These are phyloP conservation scores for Annulohypoxylon bovei DNA, from an alignment of 495 filamentous ascomycete genomes.

Conservation along the genomic window DNA sequence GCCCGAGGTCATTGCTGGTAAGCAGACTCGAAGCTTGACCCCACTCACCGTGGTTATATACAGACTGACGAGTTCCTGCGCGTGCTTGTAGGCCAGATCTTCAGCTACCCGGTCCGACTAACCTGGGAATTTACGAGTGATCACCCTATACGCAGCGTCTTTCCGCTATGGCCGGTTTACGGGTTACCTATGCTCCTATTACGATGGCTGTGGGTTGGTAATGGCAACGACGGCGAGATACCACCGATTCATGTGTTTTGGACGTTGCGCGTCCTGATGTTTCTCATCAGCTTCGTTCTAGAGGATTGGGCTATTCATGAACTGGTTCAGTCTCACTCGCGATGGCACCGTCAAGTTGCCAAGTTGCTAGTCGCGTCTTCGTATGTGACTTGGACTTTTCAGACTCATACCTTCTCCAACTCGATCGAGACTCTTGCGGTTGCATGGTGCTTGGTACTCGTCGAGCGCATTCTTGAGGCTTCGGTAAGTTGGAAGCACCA, in stretches of 20 bases:
- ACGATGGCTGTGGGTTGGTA: conserved; percentile 81
- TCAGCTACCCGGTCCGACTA: conserved; percentile 81
- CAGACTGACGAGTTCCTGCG: conserved; percentile 30
- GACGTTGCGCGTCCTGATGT: conserved; percentile 86
- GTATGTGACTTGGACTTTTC: conserved; percentile 98
- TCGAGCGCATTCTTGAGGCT: conserved; percentile 80
- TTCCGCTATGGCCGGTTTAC: conserved; percentile 95
- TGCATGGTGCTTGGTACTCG: conserved; percentile 88
- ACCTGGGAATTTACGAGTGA: conserved; percentile 96
- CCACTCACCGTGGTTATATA: neutral
- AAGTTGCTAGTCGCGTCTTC: conserved; percentile 88
- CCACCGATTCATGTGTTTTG: conserved; percentile 85
- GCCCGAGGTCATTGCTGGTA: conserved; percentile 96
- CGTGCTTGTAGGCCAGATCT: conserved; percentile 77
- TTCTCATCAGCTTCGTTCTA: conserved; percentile 90
- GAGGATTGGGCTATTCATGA: conserved; percentile 98
- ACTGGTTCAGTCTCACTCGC: conserved; percentile 76
- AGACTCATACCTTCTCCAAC: conserved; percentile 99
- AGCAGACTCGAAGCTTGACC: conserved; percentile 40
- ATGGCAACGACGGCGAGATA: conserved; percentile 65
- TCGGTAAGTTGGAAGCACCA: conserved; percentile 63
- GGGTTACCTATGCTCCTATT: conserved; percentile 90
- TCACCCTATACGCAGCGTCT: conserved; percentile 89
- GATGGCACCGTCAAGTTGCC: conserved; percentile 74
- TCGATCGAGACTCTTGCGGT: conserved; percentile 93